Conservation (phyloP, 257 asterid species). For the Ilex aquifolium region DNA sequence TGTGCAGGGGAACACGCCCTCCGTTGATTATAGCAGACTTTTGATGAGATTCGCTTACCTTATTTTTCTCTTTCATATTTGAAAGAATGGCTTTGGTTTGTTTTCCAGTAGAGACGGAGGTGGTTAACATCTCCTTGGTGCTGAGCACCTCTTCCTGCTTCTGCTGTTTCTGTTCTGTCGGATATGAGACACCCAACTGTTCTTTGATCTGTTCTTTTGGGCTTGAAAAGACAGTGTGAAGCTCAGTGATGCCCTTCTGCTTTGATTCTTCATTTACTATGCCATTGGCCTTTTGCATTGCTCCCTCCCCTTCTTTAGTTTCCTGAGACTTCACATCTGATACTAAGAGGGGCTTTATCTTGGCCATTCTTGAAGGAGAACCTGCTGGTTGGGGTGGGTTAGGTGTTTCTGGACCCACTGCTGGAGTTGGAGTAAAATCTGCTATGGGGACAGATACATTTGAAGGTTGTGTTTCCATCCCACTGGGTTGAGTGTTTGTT, state of each 20-base stretch:
- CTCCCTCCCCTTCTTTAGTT: slow-evolving; percentile 46
- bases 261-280: slow-evolving; percentile 20
- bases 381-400: slow-evolving; percentile 14
- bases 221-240: slow-evolving; percentile 14
- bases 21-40: slow-evolving; percentile 25
- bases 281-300: slow-evolving; percentile 19
- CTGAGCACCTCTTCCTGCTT: slow-evolving; percentile 16
- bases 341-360: slow-evolving; percentile 13
- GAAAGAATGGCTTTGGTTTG: slow-evolving; percentile 19
- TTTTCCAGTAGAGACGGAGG: slow-evolving; percentile 20
- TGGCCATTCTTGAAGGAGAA: slow-evolving; percentile 11
- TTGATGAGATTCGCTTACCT: slow-evolving; percentile 7
- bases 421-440: not conserved
- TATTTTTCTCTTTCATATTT: slow-evolving; percentile 20
- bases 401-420: slow-evolving; percentile 14
- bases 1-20: slow-evolving; percentile 26
- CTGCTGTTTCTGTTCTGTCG: slow-evolving; percentile 18
- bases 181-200: slow-evolving; percentile 15
- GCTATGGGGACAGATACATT: slow-evolving; percentile 13
- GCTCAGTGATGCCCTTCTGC: slow-evolving; percentile 18
- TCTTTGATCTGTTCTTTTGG: slow-evolving; percentile 14
- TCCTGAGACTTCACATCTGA: slow-evolving; percentile 27
- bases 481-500: slow-evolving; percentile 12
- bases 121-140: slow-evolving; percentile 17
- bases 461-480: slow-evolving; percentile 16